A percentile compares a stretch with the other conserved stretches of the same genome.
These are phyloP conservation scores for Fusarium verrucosum DNA, from an alignment of 2,329 filamentous ascomycete genomes.

Conservation along the genomic window DNA sequence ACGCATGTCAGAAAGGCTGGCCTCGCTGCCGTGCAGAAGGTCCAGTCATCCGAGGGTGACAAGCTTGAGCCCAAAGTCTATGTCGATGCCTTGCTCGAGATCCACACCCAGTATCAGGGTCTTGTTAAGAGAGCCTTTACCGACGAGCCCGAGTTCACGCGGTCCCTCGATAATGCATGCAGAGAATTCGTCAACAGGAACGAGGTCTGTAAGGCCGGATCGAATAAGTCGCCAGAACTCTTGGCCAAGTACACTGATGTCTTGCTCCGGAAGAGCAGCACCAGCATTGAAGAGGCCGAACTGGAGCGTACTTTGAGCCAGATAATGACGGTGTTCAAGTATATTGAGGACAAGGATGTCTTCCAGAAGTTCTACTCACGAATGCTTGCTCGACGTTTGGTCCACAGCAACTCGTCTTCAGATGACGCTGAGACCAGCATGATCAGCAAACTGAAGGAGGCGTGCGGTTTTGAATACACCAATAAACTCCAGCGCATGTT, in stretches of 20 bases:
- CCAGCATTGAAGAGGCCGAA: conserved; percentile 92
- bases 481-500: conserved; percentile 99
- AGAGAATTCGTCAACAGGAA: conserved; percentile 98
- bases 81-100: conserved; percentile 92
- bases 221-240: conserved; percentile 92
- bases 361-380: conserved; percentile 99
- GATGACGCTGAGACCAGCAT: conserved; percentile 98
- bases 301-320: conserved; percentile 87
- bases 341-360: conserved; percentile 99
- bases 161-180: conserved; percentile 95
- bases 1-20: conserved; percentile 92
- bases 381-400: conserved; percentile 92
- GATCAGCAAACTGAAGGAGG: conserved; percentile 99
- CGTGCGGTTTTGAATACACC: conserved; percentile 98
- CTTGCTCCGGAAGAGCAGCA: conserved; percentile 89
- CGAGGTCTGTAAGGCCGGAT: conserved; percentile 91
- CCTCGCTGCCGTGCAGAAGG: conserved; percentile 87
- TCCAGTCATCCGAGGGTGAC: conserved; percentile 84
- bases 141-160: conserved; percentile 95
- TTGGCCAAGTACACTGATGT: conserved; percentile 96
- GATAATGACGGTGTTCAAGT: conserved; percentile 99
- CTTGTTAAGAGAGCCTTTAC: conserved; percentile 93
- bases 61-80: conserved; percentile 96
- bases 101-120: conserved; percentile 91
- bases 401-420: conserved; percentile 93